Conservation (phyloP, 495 filamentous ascomycete species). For the Penicillium samsonianum region DNA sequence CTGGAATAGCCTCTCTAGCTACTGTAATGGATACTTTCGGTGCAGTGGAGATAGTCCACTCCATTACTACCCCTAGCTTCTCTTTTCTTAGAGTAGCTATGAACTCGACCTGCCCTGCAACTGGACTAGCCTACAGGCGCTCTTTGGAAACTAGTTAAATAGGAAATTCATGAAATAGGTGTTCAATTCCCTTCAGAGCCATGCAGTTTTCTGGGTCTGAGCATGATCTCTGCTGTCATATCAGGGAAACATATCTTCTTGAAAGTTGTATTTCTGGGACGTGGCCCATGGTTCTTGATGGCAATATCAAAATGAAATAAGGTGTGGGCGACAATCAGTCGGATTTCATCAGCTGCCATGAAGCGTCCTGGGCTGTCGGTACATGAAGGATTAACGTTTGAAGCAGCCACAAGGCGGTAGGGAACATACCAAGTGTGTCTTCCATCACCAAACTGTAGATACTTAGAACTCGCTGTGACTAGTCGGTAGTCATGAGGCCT, state of each 20-base stretch:
- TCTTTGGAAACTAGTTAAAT: not conserved
- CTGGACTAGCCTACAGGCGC: slow-evolving; percentile 1
- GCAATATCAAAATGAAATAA: slow-evolving; percentile 10
- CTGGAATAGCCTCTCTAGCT: not conserved
- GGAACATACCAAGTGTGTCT: slow-evolving; percentile 4
- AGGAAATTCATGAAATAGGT: not conserved
- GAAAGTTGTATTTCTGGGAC: slow-evolving; percentile 4
- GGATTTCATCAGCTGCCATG: slow-evolving; percentile 8
- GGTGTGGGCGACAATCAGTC: slow-evolving; percentile 4
- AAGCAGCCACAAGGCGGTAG: slow-evolving; percentile 3
- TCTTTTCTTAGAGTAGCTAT: slow-evolving; percentile 1
- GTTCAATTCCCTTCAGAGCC: slow-evolving; percentile 1
- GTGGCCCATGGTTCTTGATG: slow-evolving; percentile 1
- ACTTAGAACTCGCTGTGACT: not conserved
- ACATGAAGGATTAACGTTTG: not conserved
- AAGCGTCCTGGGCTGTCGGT: slow-evolving; percentile 6
- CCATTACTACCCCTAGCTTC: slow-evolving; percentile 1
- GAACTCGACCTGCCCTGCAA: not conserved
- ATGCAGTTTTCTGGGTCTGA: slow-evolving; percentile 3
- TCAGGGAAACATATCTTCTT: slow-evolving; percentile 5
- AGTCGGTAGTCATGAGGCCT: slow-evolving; percentile 4
- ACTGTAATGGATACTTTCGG: not conserved
- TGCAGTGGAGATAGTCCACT: slow-evolving; percentile 2
- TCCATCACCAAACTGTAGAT: slow-evolving; percentile 7
- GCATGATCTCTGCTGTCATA: slow-evolving; percentile 2